Percentiles rank a stretch among this genome's conserved stretches.
Conservation (phyloP, 192 early-diverging fungal species). For the Coemansia sp. region DNA sequence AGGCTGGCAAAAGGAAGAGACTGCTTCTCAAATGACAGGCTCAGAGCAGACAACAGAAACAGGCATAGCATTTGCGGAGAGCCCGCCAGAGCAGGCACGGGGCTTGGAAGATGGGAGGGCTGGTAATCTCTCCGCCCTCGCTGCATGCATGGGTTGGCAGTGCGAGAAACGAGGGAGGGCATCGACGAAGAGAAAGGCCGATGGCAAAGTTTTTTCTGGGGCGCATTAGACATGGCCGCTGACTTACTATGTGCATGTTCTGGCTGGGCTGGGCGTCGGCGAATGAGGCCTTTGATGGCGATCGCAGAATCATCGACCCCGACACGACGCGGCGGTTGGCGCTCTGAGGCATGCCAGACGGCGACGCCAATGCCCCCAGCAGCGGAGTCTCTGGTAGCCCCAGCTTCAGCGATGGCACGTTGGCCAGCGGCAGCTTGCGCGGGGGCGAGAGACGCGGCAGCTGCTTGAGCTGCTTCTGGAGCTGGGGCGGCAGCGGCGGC, state of each 20-base stretch:
- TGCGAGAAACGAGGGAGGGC: too few relatives aligned
- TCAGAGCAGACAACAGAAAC: too few relatives aligned
- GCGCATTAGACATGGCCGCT: too few relatives aligned
- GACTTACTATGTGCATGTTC: constrained; percentile 49
- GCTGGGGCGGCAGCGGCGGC: constrained; percentile 39
- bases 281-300: constrained; percentile 45
- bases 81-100: too few relatives aligned
- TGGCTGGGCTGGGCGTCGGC: constrained; percentile 36
- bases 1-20: too few relatives aligned
- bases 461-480: constrained; percentile 43
- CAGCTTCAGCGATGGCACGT: constrained; percentile 31
- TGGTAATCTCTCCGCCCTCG: too few relatives aligned
- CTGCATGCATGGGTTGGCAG: too few relatives aligned
- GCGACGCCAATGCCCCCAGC: constrained; percentile 26
- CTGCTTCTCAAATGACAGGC: too few relatives aligned
- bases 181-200: too few relatives aligned
- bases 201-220: too few relatives aligned
- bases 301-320: constrained; percentile 46
- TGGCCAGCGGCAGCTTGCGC: constrained; percentile 36
- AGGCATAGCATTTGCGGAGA: too few relatives aligned
- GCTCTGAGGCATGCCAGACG: constrained; percentile 24
- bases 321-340: constrained; percentile 48
- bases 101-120: too few relatives aligned
- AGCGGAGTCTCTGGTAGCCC: constrained; percentile 23
- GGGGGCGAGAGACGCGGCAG: constrained; percentile 48